Conservation (phyloP, 106 monocot genomes). For the Dioscorea zingiberensis region DNA sequence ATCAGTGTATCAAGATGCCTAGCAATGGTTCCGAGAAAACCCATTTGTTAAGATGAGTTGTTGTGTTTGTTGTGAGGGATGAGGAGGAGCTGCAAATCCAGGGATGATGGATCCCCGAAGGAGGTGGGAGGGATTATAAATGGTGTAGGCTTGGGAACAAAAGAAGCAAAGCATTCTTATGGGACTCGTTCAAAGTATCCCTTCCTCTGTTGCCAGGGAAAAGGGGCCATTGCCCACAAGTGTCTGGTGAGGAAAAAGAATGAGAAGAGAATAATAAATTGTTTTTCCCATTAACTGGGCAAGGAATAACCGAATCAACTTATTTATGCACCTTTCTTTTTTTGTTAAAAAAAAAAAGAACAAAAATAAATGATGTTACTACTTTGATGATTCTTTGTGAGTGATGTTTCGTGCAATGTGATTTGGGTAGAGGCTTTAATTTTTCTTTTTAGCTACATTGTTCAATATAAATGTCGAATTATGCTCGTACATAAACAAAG, state of each 20-base stretch:
- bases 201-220: constrained; percentile 20
- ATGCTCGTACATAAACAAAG: no score
- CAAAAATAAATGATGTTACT: no score
- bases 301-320: neutral
- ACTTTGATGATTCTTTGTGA: no score
- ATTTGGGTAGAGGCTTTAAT: no score
- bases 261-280: neutral
- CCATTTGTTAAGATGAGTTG: constrained; percentile 27
- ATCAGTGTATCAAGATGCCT: constrained; percentile 54
- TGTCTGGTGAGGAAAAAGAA: neutral
- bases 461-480: no score
- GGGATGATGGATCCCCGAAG: neutral
- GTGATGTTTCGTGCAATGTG: no score
- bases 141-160: neutral
- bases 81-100: neutral
- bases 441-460: no score
- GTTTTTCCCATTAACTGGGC: neutral
- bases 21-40: constrained; percentile 44
- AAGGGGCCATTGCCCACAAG: neutral
- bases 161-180: constrained; percentile 39
- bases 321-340: neutral
- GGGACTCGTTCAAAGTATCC: constrained; percentile 17
- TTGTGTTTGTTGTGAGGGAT: neutral
- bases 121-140: constrained; percentile 1
- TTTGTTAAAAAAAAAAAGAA: neutral